Evolutionary conservation across 495 filamentous ascomycete species (phyloP), one percentile per base, ranked within the genome.

Genomic region (Hypoxylon cercidicola): DNA sequence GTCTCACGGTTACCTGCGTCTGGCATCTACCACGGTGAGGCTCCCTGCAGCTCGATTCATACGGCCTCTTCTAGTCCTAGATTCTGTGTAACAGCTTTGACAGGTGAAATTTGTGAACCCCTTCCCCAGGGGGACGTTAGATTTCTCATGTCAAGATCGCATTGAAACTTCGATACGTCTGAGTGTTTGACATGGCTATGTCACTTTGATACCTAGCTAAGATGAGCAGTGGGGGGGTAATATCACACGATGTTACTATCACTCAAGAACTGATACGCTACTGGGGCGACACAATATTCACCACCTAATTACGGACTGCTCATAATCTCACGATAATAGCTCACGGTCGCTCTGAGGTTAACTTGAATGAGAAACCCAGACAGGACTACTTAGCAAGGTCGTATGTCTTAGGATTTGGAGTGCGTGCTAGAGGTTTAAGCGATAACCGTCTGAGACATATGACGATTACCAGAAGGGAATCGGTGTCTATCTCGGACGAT

Each of bases 1-100:
- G 51, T 45, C 46, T 47, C 60, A 60, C 71, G 74, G 74, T 23
- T 72, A 55, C 55, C 46, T 55, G 71, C 75, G 66, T 70, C 23
- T 60, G 55, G 18, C 55, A 70, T 66, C 56, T 70, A 47, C 46
- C 45, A 50, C 34, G 25, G 53, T 50, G 55, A 62, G 60, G 62
- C 62, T 62, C 34, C 23, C 39, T 61, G 62, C 66, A 69, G 51
- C 46, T 58, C 21, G 21, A 59, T 41, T 52, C 40, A 66, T 61
- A 62, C 43, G 58, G 52, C 66, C 61, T 69, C 66, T 15, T 61
- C 40, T 55, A 48, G 39, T 44, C 11, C 46, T 12, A 68, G 52
- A 23, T 39, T 45, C 18, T 40, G 41, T 68, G 59, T 40, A 43
- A 53, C 48, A 50, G 15, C 19, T 25, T 11, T 18, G 15, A 10